Base-by-base conservation (phyloP, 148 eudicot genomes). In the Rhododendron ferrugineum region DNA sequence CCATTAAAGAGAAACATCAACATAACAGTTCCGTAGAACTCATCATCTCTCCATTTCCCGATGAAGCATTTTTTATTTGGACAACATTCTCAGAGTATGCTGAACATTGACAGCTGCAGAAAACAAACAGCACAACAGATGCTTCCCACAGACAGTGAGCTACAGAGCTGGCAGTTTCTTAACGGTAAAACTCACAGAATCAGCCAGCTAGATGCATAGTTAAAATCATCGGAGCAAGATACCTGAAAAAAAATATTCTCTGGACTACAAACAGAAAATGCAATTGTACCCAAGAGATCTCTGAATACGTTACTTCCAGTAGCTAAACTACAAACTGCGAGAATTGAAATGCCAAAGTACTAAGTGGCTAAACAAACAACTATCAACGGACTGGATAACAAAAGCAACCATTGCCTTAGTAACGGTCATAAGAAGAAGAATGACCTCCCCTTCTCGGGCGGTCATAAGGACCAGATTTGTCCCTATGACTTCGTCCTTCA, bases 391-490 rank as follows among this genome's bases (percentile, higher is more conserved):
- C 46, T 3, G 79, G 49, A 75, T 36, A 75, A 37, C 79, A 36
- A 40, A 40, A 34, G 46, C 49, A 75, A 75, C 78, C n/a, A 18
- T 15, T 1, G n/a, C n/a, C 79, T 77, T 18, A 81, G 83, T 54
- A 81, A 9, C 70, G 70, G 1, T 81, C 83, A 36, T 30, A 81
- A 23, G 70, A 34, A 5, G 68, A 16, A 6, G 66, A 40, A 30
- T 22, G 70, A 22, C 87, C 85, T 18, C 46, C 52, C 82, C 89
- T 87, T 28, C 47, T 47, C 49, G 89, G 87, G 82, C 87, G 87
- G 49, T 87, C 89, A 77, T 87, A 87, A 3, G 89, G 89, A 26
- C 66, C 89, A 1, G 85, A 66, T 66, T 82, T 87, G 42, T 87
- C 89, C 50, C 82, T 36, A 44, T 80, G 82, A 18, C 85, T 72